Conservation (phyloP, 179 eudicot genomes). For the Gypsophila paniculata region DNA sequence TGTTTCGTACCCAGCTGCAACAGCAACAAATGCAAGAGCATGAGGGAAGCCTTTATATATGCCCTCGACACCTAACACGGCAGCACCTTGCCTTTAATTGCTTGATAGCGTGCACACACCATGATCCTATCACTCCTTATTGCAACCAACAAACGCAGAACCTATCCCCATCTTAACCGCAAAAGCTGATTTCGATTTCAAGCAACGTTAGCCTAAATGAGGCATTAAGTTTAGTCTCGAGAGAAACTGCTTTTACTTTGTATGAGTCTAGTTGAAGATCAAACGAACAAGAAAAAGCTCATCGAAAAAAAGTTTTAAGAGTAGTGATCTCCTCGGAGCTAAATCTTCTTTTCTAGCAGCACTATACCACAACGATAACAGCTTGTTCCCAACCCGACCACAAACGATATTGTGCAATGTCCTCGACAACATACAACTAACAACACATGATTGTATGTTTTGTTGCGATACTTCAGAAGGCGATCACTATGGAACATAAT, state of each 20-base stretch:
- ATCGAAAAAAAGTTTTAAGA: neutral
- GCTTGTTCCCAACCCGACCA: neutral
- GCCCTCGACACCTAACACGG: no score
- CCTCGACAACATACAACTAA: neutral
- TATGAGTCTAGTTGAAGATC: constrained; percentile 43
- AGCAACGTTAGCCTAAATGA: constrained; percentile 65
- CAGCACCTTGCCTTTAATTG: no score
- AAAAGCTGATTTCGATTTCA: no score
- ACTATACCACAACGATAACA: neutral
- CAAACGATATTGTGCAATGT: neutral
- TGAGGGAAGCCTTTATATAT: no score
- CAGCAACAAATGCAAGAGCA: no score
- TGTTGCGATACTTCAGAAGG: neutral
- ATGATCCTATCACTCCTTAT: no score
- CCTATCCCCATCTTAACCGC: no score
- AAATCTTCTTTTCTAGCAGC: neutral
- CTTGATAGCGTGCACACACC: no score
- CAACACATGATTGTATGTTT: neutral
- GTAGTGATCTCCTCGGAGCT: neutral
- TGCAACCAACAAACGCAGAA: no score
- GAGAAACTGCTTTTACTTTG: constrained; percentile 66
- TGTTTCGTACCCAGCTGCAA: no score
- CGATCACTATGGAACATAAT: neutral
- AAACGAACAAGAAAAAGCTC: neutral
- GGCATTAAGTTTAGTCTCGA: constrained; percentile 66